Evolutionary conservation across 2,329 filamentous ascomycete species (phyloP).

Genomic region (Ophiostoma montium): DNA sequence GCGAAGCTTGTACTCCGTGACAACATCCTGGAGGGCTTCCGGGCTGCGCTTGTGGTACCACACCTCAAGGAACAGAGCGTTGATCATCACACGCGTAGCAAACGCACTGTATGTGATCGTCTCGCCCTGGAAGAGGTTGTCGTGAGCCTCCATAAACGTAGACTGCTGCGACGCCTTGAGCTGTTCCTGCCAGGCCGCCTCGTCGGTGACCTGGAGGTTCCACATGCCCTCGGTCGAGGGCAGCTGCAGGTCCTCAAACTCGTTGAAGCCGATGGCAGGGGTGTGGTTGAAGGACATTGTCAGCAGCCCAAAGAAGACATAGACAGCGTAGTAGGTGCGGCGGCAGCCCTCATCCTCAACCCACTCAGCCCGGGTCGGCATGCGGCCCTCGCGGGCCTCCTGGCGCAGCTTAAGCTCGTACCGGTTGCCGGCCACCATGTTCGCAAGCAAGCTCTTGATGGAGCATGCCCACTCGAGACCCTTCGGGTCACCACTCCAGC

Average conservation of each 20-base stretch:
- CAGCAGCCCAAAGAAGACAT: conserved; percentile 94
- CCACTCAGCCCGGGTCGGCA: conserved; percentile 78
- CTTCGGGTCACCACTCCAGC: conserved; percentile 96
- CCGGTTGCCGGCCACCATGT: conserved; percentile 95
- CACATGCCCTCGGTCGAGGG: conserved; percentile 89
- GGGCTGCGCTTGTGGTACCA: conserved; percentile 99
- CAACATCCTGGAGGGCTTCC: conserved; percentile 92
- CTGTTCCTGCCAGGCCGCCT: conserved; percentile 71
- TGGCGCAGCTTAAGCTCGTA: conserved; percentile 91
- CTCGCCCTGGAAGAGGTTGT: conserved; percentile 90
- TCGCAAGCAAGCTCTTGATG: conserved; percentile 93
- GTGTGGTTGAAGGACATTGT: conserved; percentile 97
- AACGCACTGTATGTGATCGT: conserved; percentile 87
- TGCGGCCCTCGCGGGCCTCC: conserved; percentile 65
- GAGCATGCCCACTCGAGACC: conserved; percentile 97
- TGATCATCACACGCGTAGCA: conserved; percentile 96
- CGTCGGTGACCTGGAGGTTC: conserved; percentile 71
- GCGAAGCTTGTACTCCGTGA: conserved; percentile 94
- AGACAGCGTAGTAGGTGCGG: conserved; percentile 94
- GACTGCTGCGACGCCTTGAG: conserved; percentile 56
- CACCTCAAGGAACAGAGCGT: conserved; percentile 91
- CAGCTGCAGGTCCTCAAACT: conserved; percentile 84
- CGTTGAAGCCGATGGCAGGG: conserved; percentile 94
- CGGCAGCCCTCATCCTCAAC: conserved; percentile 93
- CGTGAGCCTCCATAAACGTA: conserved; percentile 87